A percentile compares a stretch with the other conserved stretches of the same genome.
Conservation (phyloP, 139 green algal species). For the Chlamydomonas applanata region DNA sequence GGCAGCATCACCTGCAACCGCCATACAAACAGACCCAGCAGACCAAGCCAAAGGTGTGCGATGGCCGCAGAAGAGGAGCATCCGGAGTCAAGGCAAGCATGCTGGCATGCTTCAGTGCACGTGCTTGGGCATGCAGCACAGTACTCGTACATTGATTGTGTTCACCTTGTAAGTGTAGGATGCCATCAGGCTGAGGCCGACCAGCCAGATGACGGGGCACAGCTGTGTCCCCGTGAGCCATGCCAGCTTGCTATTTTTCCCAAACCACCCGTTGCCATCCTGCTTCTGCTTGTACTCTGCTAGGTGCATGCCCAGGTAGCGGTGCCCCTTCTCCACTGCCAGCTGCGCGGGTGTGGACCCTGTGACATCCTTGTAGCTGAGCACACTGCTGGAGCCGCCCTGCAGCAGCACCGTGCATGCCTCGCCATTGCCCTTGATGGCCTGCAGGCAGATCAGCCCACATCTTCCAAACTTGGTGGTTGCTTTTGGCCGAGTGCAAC, state of each 20-base stretch:
- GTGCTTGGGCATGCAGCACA: no score
- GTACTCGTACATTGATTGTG: neutral
- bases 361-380: slow-evolving; percentile 72
- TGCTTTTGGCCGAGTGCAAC: no score
- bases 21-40: neutral
- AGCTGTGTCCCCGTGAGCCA: slow-evolving; percentile 73
- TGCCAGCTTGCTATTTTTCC: slow-evolving; percentile 46
- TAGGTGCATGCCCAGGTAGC: slow-evolving; percentile 70
- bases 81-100: no score
- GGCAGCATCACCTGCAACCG: neutral
- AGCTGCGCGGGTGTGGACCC: slow-evolving; percentile 87
- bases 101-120: no score
- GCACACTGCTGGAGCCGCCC: slow-evolving; percentile 57
- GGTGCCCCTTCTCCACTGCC: slow-evolving; percentile 90
- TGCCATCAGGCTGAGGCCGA: slow-evolving; percentile 68
- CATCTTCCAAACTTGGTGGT: no score
- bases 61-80: no score
- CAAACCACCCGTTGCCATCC: slow-evolving; percentile 35
- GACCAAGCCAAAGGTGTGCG: no score
- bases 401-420: slow-evolving; percentile 85
- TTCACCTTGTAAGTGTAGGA: slow-evolving; percentile 65
- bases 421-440: slow-evolving; percentile 91
- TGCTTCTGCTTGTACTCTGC: slow-evolving; percentile 53
- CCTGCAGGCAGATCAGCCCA: slow-evolving; percentile 17
- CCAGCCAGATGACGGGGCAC: slow-evolving; percentile 75